Conservation (phyloP, 2,329 filamentous ascomycete species). For the Alternaria gansuensis region DNA sequence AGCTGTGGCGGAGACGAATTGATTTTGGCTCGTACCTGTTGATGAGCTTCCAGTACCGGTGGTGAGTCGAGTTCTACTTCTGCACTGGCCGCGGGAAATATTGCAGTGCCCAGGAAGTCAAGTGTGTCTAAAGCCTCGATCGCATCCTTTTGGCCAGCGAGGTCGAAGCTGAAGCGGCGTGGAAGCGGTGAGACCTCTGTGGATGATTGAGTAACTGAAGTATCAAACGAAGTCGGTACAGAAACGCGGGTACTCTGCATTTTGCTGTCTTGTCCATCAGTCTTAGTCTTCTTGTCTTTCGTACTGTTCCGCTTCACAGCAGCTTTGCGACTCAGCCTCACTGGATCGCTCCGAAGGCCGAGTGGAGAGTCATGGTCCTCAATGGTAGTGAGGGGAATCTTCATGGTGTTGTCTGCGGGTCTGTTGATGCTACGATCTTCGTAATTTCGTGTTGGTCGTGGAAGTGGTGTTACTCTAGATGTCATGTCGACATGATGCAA, state of each 20-base stretch:
- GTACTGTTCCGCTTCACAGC: conserved; percentile 6
- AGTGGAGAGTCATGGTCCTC: neutral
- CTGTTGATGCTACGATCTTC: neutral
- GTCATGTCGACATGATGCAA: neutral
- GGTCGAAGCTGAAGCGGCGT: conserved; percentile 13
- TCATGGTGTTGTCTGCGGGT: neutral
- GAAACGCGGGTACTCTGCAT: neutral
- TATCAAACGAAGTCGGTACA: neutral
- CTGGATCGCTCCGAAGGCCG: neutral
- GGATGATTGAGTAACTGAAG: neutral
- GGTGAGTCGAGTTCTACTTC: neutral
- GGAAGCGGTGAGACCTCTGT: neutral
- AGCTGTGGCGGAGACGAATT: neutral
- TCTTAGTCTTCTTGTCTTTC: too few relatives aligned
- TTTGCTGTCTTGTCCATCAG: neutral
- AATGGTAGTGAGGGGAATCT: neutral
- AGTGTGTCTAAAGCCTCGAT: neutral
- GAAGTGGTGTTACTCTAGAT: neutral
- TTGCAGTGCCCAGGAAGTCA: neutral
- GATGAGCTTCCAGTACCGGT: neutral
- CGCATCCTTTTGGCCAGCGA: neutral
- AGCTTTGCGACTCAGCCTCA: neutral
- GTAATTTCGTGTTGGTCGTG: neutral
- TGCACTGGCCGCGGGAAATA: neutral
- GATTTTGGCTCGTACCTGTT: neutral